phyloP scores from a whole-genome alignment of 176 grass and related monocot species.

The Oryza meyeriana region DNA sequence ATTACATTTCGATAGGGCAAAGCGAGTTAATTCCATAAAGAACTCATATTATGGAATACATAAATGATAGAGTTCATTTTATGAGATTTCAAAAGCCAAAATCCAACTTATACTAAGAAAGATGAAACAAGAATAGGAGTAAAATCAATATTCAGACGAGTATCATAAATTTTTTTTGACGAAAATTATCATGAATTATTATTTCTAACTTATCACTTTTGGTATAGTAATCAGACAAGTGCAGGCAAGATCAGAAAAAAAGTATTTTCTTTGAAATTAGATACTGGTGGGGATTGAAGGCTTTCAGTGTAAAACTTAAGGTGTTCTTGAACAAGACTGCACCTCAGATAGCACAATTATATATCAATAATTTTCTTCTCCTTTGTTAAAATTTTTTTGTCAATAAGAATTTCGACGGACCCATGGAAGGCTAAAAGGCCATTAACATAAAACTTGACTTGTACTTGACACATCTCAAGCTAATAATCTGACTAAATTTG shows the following conservation, averaged over 20 bases:
- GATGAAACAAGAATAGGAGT: background rate
- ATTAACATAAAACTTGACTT: background rate
- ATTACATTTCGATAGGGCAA: background rate
- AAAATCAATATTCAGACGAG: constrained; percentile 4
- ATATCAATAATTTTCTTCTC: background rate
- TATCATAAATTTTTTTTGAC: background rate
- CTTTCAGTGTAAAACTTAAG: background rate
- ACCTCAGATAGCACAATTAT: background rate
- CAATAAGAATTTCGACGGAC: background rate
- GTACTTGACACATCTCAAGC: background rate
- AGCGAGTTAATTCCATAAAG: background rate
- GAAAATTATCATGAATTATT: background rate
- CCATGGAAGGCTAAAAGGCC: constrained; percentile 7
- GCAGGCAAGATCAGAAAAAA: background rate
- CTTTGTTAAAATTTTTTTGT: background rate
- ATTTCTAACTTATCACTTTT: background rate
- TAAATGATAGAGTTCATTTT: background rate
- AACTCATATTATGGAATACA: background rate
- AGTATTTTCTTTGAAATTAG: background rate
- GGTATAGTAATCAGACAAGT: background rate
- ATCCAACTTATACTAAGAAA: background rate
- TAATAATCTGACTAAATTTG: background rate
- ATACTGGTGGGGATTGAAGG: background rate
- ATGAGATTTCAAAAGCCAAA: background rate
- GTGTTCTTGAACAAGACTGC: background rate